Evolutionary conservation across 345 rosid species (phyloP).

Genomic region (Boechera divaricarpa): DNA sequence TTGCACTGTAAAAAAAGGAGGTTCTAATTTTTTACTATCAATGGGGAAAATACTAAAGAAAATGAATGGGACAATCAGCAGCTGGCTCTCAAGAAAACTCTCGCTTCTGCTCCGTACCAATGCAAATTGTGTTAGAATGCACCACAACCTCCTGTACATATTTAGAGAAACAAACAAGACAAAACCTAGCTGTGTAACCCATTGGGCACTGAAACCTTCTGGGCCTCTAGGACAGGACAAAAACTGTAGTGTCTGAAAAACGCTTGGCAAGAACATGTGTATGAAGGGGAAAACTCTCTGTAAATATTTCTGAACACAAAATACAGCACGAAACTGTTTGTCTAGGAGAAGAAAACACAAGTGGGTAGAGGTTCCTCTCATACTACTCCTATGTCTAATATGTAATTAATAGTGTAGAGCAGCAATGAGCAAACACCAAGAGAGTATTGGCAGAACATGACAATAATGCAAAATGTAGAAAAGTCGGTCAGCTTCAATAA

Average conservation of each 20-base stretch:
- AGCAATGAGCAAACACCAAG: slow-evolving; percentile 28
- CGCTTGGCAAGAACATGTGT: slow-evolving; percentile 45
- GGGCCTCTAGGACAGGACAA: slow-evolving; percentile 55
- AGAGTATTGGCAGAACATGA: slow-evolving; percentile 9
- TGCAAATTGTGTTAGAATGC: slow-evolving; percentile 20
- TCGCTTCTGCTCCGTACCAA: slow-evolving; percentile 7
- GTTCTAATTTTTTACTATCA: slow-evolving; percentile 16
- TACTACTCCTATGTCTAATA: slow-evolving; percentile 38
- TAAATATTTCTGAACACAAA: slow-evolving; percentile 11
- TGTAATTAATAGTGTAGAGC: slow-evolving; percentile 19
- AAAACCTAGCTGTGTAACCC: slow-evolving; percentile 43
- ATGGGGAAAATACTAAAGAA: slow-evolving; percentile 22
- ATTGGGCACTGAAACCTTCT: slow-evolving; percentile 42
- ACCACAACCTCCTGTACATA: slow-evolving; percentile 4
- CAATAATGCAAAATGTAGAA: slow-evolving; percentile 2
- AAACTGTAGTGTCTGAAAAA: slow-evolving; percentile 44
- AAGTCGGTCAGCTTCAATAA: slow-evolving; percentile 4
- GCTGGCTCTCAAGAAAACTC: slow-evolving; percentile 31
- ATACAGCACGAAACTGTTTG: slow-evolving; percentile 33
- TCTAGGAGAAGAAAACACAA: slow-evolving; percentile 41
- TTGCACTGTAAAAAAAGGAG: background rate
- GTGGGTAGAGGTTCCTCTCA: slow-evolving; percentile 30
- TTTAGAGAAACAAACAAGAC: slow-evolving; percentile 32
- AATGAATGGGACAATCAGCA: slow-evolving; percentile 28
- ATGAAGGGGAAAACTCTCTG: slow-evolving; percentile 43